Evolutionary conservation across 176 grass and related monocot species (phyloP), one percentile per base, ranked within the genome.

Genomic region (Oryza meridionalis): DNA sequence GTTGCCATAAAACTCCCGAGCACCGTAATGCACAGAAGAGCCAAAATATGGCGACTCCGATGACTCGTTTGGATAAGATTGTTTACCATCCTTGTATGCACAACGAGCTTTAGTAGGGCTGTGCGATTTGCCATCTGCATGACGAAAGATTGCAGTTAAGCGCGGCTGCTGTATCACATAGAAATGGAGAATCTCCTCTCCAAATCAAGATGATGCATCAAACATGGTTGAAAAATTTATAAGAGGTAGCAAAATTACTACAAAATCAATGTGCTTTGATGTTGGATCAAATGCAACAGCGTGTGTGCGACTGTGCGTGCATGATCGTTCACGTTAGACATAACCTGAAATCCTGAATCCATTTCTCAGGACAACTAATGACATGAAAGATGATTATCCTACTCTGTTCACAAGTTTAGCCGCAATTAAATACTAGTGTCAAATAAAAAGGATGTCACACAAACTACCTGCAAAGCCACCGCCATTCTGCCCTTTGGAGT

Each of bases 11-110:
- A 98, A 96, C 72, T 98, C 96, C 77, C 93, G 80, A n/a, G 87
- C 93, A 13, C 96, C 96, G 1, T 98, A 98, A 84, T 96, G 89
- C 80, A 98, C 87, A 1, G 91, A 94, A 0, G 88, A 96, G 15
- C 96, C 96, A 72, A 98, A 98, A 69, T 92, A 94, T 69, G 93
- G 77, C 0, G 89, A 95, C 70, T 96, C 91, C 0, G 80, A 65
- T 17, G 96, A 78, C 37, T 94, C 91, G 65, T 67, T 81, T 32
- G 37, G 44, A 81, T 84, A 84, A 55, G 16, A 38, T 12, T 77
- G 81, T 75, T 94, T 99, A 7, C 72, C 91, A 79, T 92, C 89
- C 74, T 89, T 84, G 32, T 73, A 86, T 5, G 73, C 14, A 21
- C 72, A 37, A 12, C 66, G 78, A 3, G 42, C 88, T 73, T 77